Evolutionary conservation across 345 rosid genomes (phyloP).

Genomic region (Eucalyptus victrix): DNA sequence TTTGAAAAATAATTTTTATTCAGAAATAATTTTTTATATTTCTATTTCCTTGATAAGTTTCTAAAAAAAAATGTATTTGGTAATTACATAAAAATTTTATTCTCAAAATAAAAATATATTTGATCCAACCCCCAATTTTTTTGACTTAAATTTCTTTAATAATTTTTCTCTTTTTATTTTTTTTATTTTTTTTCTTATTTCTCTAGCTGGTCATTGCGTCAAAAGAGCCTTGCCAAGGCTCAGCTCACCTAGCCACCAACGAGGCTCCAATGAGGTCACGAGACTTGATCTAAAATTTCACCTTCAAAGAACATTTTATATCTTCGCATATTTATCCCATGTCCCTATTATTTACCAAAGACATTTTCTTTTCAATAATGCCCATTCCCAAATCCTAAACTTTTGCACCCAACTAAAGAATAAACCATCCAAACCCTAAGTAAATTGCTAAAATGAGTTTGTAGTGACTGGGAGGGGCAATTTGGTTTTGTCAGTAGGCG

Average conservation of each 20-base stretch:
- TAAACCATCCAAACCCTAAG: background rate
- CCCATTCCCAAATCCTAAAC: background rate
- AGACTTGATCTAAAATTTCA: rapidly evolving
- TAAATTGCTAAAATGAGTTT: background rate
- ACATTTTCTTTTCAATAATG: background rate
- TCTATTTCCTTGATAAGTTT: no score
- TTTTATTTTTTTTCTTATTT: no score
- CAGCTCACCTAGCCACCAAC: no score
- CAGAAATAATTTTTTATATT: no score
- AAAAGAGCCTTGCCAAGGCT: rapidly evolving
- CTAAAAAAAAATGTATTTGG: no score
- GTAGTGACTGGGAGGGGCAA: background rate
- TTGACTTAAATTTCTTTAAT: no score
- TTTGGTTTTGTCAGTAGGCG: background rate
- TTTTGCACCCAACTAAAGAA: background rate
- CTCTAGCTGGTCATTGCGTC: rapidly evolving
- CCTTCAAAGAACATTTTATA: background rate
- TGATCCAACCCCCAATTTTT: no score
- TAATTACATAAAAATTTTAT: no score
- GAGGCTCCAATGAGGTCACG: rapidly evolving
- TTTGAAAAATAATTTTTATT: no score
- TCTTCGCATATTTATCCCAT: background rate
- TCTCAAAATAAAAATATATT: no score
- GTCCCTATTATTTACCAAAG: background rate
- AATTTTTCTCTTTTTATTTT: rapidly evolving